Evolutionary conservation across 2,329 filamentous ascomycete genomes (phyloP), one percentile per base, ranked within the genome.

Genomic region (Fonsecaea nubica): DNA sequence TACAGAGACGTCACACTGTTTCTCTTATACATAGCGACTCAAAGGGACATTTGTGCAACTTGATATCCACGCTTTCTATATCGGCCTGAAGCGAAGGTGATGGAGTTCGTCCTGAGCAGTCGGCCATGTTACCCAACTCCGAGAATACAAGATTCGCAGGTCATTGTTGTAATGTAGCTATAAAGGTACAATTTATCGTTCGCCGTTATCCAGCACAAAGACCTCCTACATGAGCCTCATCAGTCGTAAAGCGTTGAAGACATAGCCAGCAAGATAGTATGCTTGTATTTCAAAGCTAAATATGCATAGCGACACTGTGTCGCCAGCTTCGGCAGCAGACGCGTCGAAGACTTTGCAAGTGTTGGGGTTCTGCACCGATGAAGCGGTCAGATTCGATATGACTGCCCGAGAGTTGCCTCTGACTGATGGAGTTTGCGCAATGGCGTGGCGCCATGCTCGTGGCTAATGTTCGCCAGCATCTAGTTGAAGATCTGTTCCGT

Each of bases 111-210:
- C 25, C 25, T 25, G 25, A 25, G 25, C 25, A 3, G 82, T 82
- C 3, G 83, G 83, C 0, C 82, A 82, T 0, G 82, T 84, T 0
- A 81, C 77, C 83, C 83, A 85, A 2, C 82, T 82, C 63, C 85
- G 83, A 0, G 83, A 81, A 69, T 84, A 82, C 1, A 75, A 79
- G 21, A 84, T 80, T 0, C 82, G 76, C 0, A 82, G 76, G 62
- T 84, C 81, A 66, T 84, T 83, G 0, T 69, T 69, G 66, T 85
- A 85, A 0, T 82, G 80, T 2, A 82, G 80, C 60, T 86, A 84
- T 82, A 58, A 85, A 84, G 0, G 82, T 84, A 0, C 77, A 80
- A 55, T 85, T 83, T 1, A 83, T 86, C 81, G 85, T 84, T 40
- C 82, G 77, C 0, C 82, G 62, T 85, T 81, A 15, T 85, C 77